A percentile compares a stretch with the other conserved stretches of the same genome.
Evolutionary conservation across 805 yeast species (phyloP).

Genomic region (Teunomyces lycoperdinae): DNA sequence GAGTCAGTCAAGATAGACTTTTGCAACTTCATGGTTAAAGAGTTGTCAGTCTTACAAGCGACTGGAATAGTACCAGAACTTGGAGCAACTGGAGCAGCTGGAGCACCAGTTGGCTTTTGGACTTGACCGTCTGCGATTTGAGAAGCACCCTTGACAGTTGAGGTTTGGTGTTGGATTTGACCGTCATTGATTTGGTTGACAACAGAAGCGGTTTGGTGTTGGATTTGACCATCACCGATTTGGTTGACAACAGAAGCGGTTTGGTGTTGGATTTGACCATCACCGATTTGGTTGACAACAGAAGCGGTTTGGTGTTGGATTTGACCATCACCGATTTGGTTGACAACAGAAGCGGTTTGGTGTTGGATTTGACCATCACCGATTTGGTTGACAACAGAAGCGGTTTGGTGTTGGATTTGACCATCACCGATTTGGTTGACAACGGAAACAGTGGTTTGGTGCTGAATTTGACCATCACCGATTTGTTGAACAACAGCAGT

Average conservation of each 20-base stretch:
- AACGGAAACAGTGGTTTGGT: constrained; percentile 31
- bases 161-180: constrained; percentile 25
- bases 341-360: constrained; percentile 32
- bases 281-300: constrained; percentile 46
- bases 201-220: constrained; percentile 25
- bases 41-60: constrained; percentile 21
- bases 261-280: constrained; percentile 45
- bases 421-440: constrained; percentile 25
- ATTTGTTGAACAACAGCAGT: constrained; percentile 43
- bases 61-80: constrained; percentile 8
- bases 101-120: constrained; percentile 17
- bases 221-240: constrained; percentile 30
- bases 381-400: constrained; percentile 37
- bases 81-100: constrained; percentile 5
- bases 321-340: constrained; percentile 43
- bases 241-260: constrained; percentile 22
- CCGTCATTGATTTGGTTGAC: constrained; percentile 20
- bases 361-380: constrained; percentile 48
- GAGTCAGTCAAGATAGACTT: constrained; percentile 55
- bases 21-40: constrained; percentile 56
- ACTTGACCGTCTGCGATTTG: constrained; percentile 34
- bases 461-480: constrained; percentile 48
- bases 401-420: constrained; percentile 25
- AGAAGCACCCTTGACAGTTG: constrained; percentile 21
- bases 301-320: constrained; percentile 25